These are phyloP conservation scores for Phialocephala sp. DNA, from an alignment of 2,329 filamentous ascomycete species.

Conservation along the genomic window DNA sequence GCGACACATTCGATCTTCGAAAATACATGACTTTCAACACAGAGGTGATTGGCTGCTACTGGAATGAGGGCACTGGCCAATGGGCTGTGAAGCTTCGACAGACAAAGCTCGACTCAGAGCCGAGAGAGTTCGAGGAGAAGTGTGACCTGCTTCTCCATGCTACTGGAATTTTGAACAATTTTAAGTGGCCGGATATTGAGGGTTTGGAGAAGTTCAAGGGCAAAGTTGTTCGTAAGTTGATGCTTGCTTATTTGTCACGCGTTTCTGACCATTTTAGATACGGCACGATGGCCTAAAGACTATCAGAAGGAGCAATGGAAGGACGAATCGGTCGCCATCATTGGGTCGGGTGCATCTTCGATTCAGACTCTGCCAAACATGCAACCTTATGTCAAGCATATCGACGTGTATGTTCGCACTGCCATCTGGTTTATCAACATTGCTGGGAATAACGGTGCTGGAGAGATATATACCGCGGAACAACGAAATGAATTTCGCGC, in stretches of 20 bases:
- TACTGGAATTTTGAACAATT: conserved; percentile 38
- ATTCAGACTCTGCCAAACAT: conserved; percentile 45
- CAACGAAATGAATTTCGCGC: conserved; percentile 50
- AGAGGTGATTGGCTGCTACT: conserved; percentile 52
- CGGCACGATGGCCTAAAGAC: conserved; percentile 50
- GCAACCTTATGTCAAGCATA: conserved; percentile 50
- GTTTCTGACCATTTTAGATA: conserved; percentile 43
- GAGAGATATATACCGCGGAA: conserved; percentile 51
- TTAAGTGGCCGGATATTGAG: conserved; percentile 54
- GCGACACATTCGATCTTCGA: conserved; percentile 52
- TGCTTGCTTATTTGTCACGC: conserved; percentile 42
- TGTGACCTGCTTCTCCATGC: conserved; percentile 37
- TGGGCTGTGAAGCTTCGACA: conserved; percentile 57
- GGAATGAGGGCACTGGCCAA: conserved; percentile 54
- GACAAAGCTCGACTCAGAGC: conserved; percentile 30
- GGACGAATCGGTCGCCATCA: conserved; percentile 45
- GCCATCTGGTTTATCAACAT: conserved; percentile 55
- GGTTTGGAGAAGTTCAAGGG: conserved; percentile 54
- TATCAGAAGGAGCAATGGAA: conserved; percentile 39
- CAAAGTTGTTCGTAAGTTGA: conserved; percentile 50
- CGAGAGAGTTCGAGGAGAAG: conserved; percentile 35
- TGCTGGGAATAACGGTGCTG: conserved; percentile 51
- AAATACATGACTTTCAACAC: conserved; percentile 60
- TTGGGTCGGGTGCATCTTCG: conserved; percentile 48
- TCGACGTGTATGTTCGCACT: conserved; percentile 56